Evolutionary conservation across 345 rosid genomes (phyloP).

Genomic region (Moricandia moricandioides): DNA sequence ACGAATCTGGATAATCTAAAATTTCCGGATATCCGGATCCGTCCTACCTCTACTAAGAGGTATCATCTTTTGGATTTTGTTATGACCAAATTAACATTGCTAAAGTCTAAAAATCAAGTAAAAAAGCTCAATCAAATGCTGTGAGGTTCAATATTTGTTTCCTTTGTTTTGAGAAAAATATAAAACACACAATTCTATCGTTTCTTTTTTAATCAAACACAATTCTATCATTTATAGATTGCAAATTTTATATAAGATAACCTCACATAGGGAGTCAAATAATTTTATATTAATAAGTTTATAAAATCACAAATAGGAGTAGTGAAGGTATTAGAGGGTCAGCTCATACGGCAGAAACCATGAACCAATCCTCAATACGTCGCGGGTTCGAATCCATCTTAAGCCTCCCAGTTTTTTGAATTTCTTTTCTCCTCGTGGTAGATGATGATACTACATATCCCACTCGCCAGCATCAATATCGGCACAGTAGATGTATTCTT

Average conservation of each 20-base stretch:
- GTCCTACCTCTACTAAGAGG: no score
- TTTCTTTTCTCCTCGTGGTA: not conserved
- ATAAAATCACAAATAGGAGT: not conserved
- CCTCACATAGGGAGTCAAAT: not conserved
- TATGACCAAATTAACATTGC: no score
- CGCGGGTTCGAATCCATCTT: slow-evolving; percentile 15
- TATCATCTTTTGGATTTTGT: no score
- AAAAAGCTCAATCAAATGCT: not conserved
- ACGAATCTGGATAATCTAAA: no score
- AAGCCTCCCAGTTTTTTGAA: not conserved
- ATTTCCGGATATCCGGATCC: no score
- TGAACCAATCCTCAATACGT: not conserved
- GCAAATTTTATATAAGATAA: not conserved
- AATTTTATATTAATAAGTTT: not conserved
- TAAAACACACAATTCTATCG: not conserved
- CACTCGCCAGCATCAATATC: slow-evolving; percentile 12
- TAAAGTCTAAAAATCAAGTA: no score
- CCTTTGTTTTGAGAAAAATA: not conserved
- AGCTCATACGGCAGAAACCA: slow-evolving; percentile 11
- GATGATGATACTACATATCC: not conserved
- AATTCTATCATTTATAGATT: not conserved
- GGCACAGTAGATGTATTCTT: not conserved
- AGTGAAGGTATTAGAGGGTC: accelerated
- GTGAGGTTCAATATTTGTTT: not conserved
- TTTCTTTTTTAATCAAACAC: not conserved